Conservation (phyloP, 371 early-diverging fungal genomes). For the Lichtheimia ramosa region DNA sequence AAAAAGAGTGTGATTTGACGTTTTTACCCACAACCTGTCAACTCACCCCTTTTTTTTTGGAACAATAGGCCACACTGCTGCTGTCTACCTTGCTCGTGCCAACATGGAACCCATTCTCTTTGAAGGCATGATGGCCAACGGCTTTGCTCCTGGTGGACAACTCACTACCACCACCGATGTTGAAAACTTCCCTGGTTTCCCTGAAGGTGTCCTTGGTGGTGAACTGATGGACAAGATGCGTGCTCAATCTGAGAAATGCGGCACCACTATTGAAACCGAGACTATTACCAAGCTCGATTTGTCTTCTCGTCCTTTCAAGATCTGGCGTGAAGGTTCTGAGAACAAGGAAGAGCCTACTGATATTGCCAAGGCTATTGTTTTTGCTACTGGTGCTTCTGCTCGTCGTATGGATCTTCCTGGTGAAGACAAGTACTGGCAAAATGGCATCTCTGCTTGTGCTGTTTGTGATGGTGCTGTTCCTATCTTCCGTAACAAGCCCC, state of each 20-base stretch:
- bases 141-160: slow-evolving; percentile 86
- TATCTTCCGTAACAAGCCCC: slow-evolving; percentile 92
- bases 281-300: slow-evolving; percentile 88
- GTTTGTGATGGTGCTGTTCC: slow-evolving; percentile 99
- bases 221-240: slow-evolving; percentile 83
- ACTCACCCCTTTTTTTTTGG: neutral
- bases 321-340: slow-evolving; percentile 87
- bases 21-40: too few relatives aligned
- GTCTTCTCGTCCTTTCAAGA: slow-evolving; percentile 81
- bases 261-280: slow-evolving; percentile 86
- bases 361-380: slow-evolving; percentile 84
- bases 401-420: slow-evolving; percentile 83
- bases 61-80: slow-evolving; percentile 82
- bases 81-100: slow-evolving; percentile 94
- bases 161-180: slow-evolving; percentile 92
- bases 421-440: slow-evolving; percentile 53
- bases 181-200: slow-evolving; percentile 91
- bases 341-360: slow-evolving; percentile 65
- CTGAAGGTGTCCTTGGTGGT: slow-evolving; percentile 80
- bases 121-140: slow-evolving; percentile 97
- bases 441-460: slow-evolving; percentile 99
- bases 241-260: slow-evolving; percentile 79
- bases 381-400: slow-evolving; percentile 99
- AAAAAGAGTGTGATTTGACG: neutral
- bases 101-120: slow-evolving; percentile 91